Base-by-base conservation (phyloP, 2,329 filamentous ascomycete genomes). In the Ophiostoma ulmi region DNA sequence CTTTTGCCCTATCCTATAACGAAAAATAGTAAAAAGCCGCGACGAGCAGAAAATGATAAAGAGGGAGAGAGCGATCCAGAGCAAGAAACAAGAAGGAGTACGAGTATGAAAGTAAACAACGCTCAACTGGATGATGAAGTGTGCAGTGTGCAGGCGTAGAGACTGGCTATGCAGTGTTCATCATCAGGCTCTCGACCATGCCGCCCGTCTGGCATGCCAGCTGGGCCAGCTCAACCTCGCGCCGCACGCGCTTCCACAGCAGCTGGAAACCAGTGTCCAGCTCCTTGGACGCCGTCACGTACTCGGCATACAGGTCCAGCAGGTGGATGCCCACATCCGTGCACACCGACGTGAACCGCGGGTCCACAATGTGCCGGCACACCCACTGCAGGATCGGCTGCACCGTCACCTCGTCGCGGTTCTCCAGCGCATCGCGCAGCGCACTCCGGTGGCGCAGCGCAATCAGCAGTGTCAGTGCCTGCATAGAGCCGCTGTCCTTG, bases 371-470 rank as follows among this genome's bases (percentile, higher is more conserved):
- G 80, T 94, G 88, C 75, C 87, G 89, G 78, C 88, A 88, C 11
- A 94, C 85, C 93, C 94, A 98, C 77, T 86, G 87, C 69, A 99
- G 83, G 14, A 98, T 85, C 0, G 94, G 94, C 78, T 92, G 87
- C 5, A 99, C 87, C 0, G 89, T 89, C 58, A 88, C 83, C 79
- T 97, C 93, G 77, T 97, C 91, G 65, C 95, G 88, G 73, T 89
- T 88, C 77, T 90, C 86, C 65, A 99, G 86, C 5, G 95, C 93
- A 48, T 90, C 87, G 67, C 91, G 88, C 72, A 97, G 85, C 1
- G 93, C 94, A 72, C 91, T 93, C 72, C 94, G 91, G 80, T 99
- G 94, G 58, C 92, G 90, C 44, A 99, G 85, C 7, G 93, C 91
- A 14, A 91, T 90, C 26, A 99, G 84, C 38, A 97, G 83, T 0